A percentile compares a stretch with the other conserved stretches of the same genome.
These are phyloP conservation scores for Austroboletus festivus DNA, from an alignment of 768 basidiomycete genomes.

Conservation along the genomic window DNA sequence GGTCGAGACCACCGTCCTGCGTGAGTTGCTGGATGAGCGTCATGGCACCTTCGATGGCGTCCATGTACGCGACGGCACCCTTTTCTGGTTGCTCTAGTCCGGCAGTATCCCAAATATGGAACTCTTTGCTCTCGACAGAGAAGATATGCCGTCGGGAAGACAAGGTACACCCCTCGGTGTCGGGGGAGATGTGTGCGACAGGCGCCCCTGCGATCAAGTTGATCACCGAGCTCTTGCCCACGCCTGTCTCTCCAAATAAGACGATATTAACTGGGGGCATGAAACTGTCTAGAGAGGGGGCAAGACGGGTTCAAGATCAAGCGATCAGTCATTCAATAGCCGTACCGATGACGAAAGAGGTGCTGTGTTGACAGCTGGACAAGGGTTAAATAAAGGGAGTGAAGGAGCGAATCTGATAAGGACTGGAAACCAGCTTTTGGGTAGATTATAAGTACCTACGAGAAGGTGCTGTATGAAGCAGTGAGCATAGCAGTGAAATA, in stretches of 20 bases:
- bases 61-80: constrained; percentile 20
- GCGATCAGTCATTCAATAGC: constrained; percentile 1
- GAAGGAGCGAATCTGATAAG: too few species aligned
- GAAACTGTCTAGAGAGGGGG: constrained; percentile 2
- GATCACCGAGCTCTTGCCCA: constrained; percentile 32
- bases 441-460: constrained; percentile 2
- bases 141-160: constrained; percentile 24
- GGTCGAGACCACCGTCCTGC: constrained; percentile 33
- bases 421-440: background rate
- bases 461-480: background rate
- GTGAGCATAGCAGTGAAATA: background rate
- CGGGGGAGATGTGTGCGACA: constrained; percentile 19
- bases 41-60: constrained; percentile 26
- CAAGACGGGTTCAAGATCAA: background rate
- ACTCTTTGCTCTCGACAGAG: constrained; percentile 10
- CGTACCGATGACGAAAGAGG: constrained; percentile 5
- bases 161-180: constrained; percentile 35
- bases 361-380: background rate
- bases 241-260: constrained; percentile 42
- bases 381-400: too few species aligned
- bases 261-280: constrained; percentile 34
- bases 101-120: constrained; percentile 31
- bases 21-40: constrained; percentile 34
- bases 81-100: constrained; percentile 30
- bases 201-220: constrained; percentile 25